Evolutionary conservation across 345 rosid genomes (phyloP).

Genomic region (Murraya paniculata): DNA sequence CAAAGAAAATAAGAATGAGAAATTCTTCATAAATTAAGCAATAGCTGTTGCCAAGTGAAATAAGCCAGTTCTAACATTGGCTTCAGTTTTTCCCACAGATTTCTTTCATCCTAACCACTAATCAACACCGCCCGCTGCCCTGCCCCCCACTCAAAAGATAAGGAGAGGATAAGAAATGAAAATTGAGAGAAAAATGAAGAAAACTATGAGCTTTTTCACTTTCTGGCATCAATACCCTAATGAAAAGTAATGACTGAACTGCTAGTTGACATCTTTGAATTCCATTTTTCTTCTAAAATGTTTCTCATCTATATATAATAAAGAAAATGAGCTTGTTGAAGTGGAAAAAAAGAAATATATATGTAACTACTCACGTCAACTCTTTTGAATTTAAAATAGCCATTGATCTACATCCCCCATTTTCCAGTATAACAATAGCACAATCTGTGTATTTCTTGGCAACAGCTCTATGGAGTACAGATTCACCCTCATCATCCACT

Average conservation of each 20-base stretch:
- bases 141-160: not conserved
- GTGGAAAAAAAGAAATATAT: not conserved
- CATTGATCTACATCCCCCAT: slow-evolving; percentile 91
- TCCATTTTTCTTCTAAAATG: not conserved
- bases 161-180: not conserved
- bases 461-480: slow-evolving; percentile 89
- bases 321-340: not conserved
- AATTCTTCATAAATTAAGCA: not conserved
- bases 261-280: not conserved
- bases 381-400: slow-evolving; percentile 67
- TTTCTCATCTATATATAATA: not conserved
- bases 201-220: not conserved
- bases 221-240: not conserved
- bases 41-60: not conserved
- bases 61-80: not conserved
- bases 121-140: not conserved
- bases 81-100: not conserved
- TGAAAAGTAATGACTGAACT: not conserved
- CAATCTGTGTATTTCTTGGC: slow-evolving; percentile 91
- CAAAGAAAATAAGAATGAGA: not conserved
- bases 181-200: not conserved
- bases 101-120: not conserved
- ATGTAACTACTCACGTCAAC: slow-evolving; percentile 58
- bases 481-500: slow-evolving; percentile 96
- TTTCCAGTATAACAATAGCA: slow-evolving; percentile 84